These are phyloP conservation scores for Volvariella surrecta DNA, from an alignment of 1,284 basidiomycete species.

Conservation along the genomic window DNA sequence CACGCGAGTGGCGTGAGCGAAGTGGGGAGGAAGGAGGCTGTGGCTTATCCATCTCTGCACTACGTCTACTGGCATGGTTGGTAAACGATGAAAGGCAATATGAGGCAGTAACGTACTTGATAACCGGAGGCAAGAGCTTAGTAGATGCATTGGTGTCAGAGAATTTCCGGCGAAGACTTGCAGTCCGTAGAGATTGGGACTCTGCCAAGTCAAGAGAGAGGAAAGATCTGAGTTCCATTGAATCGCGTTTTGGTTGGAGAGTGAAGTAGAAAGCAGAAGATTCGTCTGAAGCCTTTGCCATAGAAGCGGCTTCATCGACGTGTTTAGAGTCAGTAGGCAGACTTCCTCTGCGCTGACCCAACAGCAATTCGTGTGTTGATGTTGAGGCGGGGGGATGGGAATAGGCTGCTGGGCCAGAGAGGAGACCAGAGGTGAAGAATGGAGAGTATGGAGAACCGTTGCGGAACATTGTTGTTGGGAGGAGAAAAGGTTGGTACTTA, in stretches of 20 bases:
- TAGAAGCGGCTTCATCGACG: conserved; percentile 9
- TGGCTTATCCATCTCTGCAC: conserved; percentile 15
- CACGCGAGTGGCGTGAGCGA: conserved; percentile 25
- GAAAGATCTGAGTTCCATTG: conserved; percentile 40
- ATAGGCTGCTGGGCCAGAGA: conserved; percentile 26
- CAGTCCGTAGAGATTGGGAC: conserved; percentile 34
- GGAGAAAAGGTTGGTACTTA: not conserved
- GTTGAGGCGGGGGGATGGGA: conserved; percentile 18
- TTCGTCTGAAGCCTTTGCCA: conserved; percentile 18
- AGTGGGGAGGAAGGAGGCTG: conserved; percentile 16
- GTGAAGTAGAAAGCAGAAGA: conserved; percentile 41
- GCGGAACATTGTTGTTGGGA: conserved; percentile 20
- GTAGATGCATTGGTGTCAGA: not conserved
- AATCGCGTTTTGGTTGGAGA: conserved; percentile 33
- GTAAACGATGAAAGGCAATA: conserved; percentile 4
- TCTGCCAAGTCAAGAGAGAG: conserved; percentile 56
- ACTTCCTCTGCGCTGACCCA: conserved; percentile 29
- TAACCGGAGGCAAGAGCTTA: conserved; percentile 14
- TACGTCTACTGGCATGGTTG: conserved; percentile 13
- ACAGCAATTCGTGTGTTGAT: conserved; percentile 21
- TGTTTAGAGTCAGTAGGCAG: conserved; percentile 29
- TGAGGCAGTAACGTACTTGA: conserved; percentile 13
- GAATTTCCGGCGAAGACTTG: conserved; percentile 30
- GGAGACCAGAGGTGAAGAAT: conserved; percentile 54
- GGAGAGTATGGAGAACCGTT: conserved; percentile 40